Base-by-base conservation (phyloP, 805 yeast species). In the Tetrapisispora iriomotensis region DNA sequence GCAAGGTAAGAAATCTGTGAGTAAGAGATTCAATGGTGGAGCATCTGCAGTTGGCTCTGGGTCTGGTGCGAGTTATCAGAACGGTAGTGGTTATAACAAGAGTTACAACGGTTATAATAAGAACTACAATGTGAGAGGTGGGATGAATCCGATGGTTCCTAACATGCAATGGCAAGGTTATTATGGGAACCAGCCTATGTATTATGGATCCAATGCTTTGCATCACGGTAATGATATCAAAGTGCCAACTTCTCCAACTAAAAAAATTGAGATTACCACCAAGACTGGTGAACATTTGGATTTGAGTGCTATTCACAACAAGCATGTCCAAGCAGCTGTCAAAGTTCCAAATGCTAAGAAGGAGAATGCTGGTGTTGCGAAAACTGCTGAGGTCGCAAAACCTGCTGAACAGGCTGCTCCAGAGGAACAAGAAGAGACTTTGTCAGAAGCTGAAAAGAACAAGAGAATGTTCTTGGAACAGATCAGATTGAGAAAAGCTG, bases 61-160 rank as follows among this genome's bases (percentile, higher is more conserved):
- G 14, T 22, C 23, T 15, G 32, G 32, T 21, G 5, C 18, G 14
- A 35, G 27, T 21, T 14, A 21, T 22, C 19, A 35, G 8, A 27
- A 27, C 6, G 14, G 29, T 53, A 96, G 96, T 55, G 97, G 90
- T 67, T 96, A 96, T 51, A 78, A n/a, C n/a, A n/a, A n/a, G n/a
- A n/a, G n/a, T 90, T 25, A 75, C 96, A 59, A 88, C 88, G 96
- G 96, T 87, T 43, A 78, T 18, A 22, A 29, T 15, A 37, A 37
- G 25, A 30, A 30, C 28, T 32, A 25, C 22, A 33, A 23, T 14
- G 14, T 33, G 26, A 38, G 32, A 32, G 23, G 23, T 15, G 30
- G 30, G 10, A 37, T 37, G 34, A 20, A 23, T 18, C 39, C 34
- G n/a, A 25, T 25, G 33, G 33, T 22, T 14, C 36, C 40, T 32